Conservation (phyloP, 768 basidiomycete species). For the Fistulinella prunicolor region DNA sequence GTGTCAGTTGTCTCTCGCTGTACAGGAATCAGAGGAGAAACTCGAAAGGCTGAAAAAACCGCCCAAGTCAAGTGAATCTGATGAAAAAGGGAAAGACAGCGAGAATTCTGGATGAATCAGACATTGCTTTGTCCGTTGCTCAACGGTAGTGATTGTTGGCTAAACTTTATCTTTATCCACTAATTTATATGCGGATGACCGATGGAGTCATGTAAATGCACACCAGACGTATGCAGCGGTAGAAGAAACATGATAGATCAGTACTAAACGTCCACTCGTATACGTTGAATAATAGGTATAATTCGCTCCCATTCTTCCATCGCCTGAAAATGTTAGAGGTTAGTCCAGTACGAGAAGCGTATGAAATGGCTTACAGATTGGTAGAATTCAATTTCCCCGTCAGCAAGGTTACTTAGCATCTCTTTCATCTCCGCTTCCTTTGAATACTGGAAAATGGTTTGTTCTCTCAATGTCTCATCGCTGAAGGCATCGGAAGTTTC, state of each 20-base stretch:
- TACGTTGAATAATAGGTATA: constrained; percentile 89
- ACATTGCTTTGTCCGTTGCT: background rate
- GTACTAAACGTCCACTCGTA: constrained; percentile 82
- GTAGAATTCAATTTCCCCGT: constrained; percentile 95
- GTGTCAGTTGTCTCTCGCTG: constrained; percentile 63
- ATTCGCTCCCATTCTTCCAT: constrained; percentile 98
- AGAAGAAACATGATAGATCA: constrained; percentile 20
- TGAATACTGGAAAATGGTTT: constrained; percentile 82
- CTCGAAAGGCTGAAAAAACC: constrained; percentile 29
- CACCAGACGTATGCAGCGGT: constrained; percentile 12
- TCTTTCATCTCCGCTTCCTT: constrained; percentile 98
- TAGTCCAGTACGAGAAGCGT: constrained; percentile 3
- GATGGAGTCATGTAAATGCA: constrained; percentile 5
- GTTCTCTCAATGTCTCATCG: constrained; percentile 90
- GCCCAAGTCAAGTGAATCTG: background rate
- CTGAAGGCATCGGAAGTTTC: constrained; percentile 97
- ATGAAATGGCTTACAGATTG: constrained; percentile 56
- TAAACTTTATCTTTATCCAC: constrained; percentile 1
- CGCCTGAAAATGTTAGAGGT: constrained; percentile 44
- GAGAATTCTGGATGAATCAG: constrained; percentile 5
- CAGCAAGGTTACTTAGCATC: constrained; percentile 82
- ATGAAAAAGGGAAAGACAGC: constrained; percentile 12
- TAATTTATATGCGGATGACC: constrained; percentile 4
- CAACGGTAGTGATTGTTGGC: background rate
- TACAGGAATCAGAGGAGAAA: constrained; percentile 80